Conservation (phyloP, 2,329 filamentous ascomycete species). For the Mariannaea sp. region DNA sequence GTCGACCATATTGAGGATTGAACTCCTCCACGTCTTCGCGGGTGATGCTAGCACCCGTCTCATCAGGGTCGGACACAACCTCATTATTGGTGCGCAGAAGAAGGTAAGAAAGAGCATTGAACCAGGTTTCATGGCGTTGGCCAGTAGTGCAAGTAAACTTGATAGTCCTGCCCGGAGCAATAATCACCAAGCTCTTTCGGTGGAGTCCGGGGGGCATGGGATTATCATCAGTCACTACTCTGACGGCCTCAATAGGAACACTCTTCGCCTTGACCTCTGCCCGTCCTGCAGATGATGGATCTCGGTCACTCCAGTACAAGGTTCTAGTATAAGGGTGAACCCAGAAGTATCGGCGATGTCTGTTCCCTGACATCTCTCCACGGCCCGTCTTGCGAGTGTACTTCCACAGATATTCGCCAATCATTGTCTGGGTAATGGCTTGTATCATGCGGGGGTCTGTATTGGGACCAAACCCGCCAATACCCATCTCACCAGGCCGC, state of each 20-base stretch:
- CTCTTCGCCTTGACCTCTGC: conserved; percentile 82
- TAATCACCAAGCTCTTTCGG: conserved; percentile 87
- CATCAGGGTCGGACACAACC: conserved; percentile 65
- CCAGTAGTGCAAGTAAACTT: conserved; percentile 95
- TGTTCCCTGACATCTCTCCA: conserved; percentile 82
- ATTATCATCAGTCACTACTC: conserved; percentile 92
- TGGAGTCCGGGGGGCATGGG: conserved; percentile 93
- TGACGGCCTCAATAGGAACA: conserved; percentile 89
- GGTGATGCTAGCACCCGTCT: conserved; percentile 60
- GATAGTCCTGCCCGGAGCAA: conserved; percentile 85
- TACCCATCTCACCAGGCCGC: conserved; percentile 58
- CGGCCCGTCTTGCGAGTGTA: conserved; percentile 96
- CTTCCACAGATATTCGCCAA: conserved; percentile 98
- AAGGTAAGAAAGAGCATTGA: conserved; percentile 93
- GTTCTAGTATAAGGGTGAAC: conserved; percentile 97
- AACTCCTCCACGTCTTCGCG: conserved; percentile 76
- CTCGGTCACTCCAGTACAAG: conserved; percentile 92
- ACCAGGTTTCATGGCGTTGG: conserved; percentile 97
- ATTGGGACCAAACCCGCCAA: conserved; percentile 67
- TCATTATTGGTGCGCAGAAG: conserved; percentile 75
- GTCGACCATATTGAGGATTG: conserved; percentile 65
- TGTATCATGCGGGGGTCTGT: conserved; percentile 98
- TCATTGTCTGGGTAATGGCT: conserved; percentile 99
- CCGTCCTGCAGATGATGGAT: conserved; percentile 80
- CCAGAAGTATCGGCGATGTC: conserved; percentile 98